Percentiles rank a stretch among this genome's conserved stretches.
These are phyloP conservation scores for Candida sp. DNA, from an alignment of 1,139 yeast species.

Conservation along the genomic window DNA sequence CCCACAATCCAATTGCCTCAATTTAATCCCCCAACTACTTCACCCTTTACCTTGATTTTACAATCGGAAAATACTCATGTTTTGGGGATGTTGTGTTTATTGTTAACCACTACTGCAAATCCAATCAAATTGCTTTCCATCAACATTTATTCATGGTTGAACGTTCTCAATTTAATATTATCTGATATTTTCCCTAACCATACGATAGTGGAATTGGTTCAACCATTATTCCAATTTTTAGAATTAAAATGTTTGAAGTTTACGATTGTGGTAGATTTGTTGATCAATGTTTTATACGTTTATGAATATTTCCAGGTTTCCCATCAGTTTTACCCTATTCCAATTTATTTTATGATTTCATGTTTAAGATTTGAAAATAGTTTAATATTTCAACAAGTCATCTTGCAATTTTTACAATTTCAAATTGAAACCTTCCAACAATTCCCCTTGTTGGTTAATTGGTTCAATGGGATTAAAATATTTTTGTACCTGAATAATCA, in stretches of 20 bases:
- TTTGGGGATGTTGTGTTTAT: slow-evolving; percentile 31
- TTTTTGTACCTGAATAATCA: background rate
- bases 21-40: background rate
- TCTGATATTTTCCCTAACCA: slow-evolving; percentile 31
- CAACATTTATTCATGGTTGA: slow-evolving; percentile 43
- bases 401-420: background rate
- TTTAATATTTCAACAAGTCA: slow-evolving; percentile 1
- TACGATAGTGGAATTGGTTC: slow-evolving; percentile 25
- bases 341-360: slow-evolving; percentile 35
- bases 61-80: slow-evolving; percentile 47
- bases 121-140: slow-evolving; percentile 40
- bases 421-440: background rate
- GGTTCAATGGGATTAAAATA: background rate
- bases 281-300: slow-evolving; percentile 24
- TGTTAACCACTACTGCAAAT: slow-evolving; percentile 19
- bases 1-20: background rate
- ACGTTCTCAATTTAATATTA: slow-evolving; percentile 32
- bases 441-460: background rate
- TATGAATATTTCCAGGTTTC: slow-evolving; percentile 19
- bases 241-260: slow-evolving; percentile 32
- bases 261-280: slow-evolving; percentile 39
- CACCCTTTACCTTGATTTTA: slow-evolving; percentile 29
- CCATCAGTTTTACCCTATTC: slow-evolving; percentile 21
- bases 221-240: slow-evolving; percentile 29
- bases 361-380: slow-evolving; percentile 33